phyloP scores from a whole-genome alignment of 129 eudicot species.

The Escallonia rubra region DNA sequence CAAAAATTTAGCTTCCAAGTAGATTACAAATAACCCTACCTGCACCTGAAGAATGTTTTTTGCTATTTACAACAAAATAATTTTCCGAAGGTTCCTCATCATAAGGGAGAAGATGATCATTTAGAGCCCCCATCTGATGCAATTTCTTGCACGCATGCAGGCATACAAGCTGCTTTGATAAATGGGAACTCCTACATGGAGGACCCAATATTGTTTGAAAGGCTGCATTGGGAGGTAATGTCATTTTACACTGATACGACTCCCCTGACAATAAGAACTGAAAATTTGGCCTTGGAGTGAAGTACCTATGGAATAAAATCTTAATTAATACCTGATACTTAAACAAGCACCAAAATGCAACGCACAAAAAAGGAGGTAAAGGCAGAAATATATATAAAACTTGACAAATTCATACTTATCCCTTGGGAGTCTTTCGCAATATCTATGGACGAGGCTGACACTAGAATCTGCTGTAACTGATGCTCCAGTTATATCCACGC shows the following conservation, averaged over 20 bases:
- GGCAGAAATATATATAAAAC: not conserved
- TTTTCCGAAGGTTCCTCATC: slow-evolving; percentile 30
- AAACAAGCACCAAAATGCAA: not conserved
- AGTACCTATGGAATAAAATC: slow-evolving; percentile 31
- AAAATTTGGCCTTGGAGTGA: slow-evolving; percentile 46
- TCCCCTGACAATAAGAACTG: slow-evolving; percentile 30
- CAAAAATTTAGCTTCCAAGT: too few relatives aligned
- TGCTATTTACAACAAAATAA: slow-evolving; percentile 22
- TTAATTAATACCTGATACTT: not conserved
- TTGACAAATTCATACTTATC: slow-evolving; percentile 37
- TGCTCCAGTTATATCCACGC: slow-evolving; percentile 70
- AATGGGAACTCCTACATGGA: slow-evolving; percentile 22
- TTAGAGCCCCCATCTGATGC: slow-evolving; percentile 59
- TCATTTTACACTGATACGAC: slow-evolving; percentile 41
- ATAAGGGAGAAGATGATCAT: slow-evolving; percentile 50
- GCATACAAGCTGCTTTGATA: slow-evolving; percentile 66
- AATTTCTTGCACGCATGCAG: slow-evolving; percentile 70
- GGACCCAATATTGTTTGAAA: slow-evolving; percentile 50
- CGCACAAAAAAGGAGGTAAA: not conserved
- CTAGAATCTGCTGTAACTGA: slow-evolving; percentile 63
- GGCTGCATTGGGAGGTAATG: slow-evolving; percentile 60
- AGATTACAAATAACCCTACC: slow-evolving; percentile 20
- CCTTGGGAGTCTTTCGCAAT: slow-evolving; percentile 58
- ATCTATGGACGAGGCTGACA: slow-evolving; percentile 43
- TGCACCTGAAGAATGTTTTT: slow-evolving; percentile 42